Evolutionary conservation across 192 early-diverging fungal species (phyloP).

Genomic region (Funneliformis mosseae): DNA sequence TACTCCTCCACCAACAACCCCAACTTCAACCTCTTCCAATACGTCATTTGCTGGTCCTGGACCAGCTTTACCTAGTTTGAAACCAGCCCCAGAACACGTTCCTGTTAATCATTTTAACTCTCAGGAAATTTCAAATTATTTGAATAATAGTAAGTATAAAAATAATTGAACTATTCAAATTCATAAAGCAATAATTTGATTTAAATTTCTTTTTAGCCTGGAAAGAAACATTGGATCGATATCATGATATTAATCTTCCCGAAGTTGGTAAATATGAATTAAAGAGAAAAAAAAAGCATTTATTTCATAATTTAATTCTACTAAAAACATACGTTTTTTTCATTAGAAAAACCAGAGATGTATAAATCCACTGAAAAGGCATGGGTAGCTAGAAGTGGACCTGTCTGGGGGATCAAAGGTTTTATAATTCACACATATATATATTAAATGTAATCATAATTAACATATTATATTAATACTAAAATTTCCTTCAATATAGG

Average conservation of each 20-base stretch:
- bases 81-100: slow-evolving; percentile 21
- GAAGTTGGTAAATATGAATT: slow-evolving; percentile 11
- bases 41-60: neutral
- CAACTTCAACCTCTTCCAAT: neutral
- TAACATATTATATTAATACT: neutral
- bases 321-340: neutral
- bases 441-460: neutral
- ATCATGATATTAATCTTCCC: slow-evolving; percentile 21
- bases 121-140: slow-evolving; percentile 27
- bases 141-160: slow-evolving; percentile 27
- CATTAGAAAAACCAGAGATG: slow-evolving; percentile 27
- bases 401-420: slow-evolving; percentile 21
- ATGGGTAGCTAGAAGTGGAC: slow-evolving; percentile 3
- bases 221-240: slow-evolving; percentile 7
- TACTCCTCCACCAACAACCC: slow-evolving; percentile 1
- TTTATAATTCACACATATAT: neutral
- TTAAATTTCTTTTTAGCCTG: neutral
- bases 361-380: slow-evolving; percentile 16
- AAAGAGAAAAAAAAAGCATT: neutral
- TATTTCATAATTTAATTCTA: neutral
- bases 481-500: neutral
- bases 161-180: neutral
- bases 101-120: slow-evolving; percentile 34
- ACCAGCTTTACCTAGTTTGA: slow-evolving; percentile 16
- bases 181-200: neutral